Evolutionary conservation across 2,329 filamentous ascomycete genomes (phyloP).

Genomic region (Bipolaris oryzae): DNA sequence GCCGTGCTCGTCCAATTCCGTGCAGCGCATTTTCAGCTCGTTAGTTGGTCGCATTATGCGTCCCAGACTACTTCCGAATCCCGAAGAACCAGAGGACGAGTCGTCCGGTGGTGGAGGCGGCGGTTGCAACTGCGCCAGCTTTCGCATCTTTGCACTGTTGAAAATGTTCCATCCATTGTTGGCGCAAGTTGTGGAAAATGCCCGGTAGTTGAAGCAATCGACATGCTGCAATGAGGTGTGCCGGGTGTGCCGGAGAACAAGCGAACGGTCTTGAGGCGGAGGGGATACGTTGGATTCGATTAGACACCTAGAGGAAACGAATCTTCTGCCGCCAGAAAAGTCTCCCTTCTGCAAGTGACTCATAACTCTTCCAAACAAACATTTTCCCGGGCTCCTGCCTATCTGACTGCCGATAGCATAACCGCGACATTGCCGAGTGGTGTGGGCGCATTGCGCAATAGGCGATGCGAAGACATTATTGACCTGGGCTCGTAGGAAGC

Average conservation of each 20-base stretch:
- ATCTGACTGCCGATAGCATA: constrained; percentile 16
- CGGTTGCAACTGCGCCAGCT: constrained; percentile 61
- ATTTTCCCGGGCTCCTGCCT: background rate
- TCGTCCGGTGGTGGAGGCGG: constrained; percentile 63
- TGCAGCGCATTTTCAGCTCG: constrained; percentile 86
- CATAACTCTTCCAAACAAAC: constrained; percentile 5
- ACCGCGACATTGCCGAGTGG: constrained; percentile 26
- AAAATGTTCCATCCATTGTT: constrained; percentile 35
- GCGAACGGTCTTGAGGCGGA: constrained; percentile 6
- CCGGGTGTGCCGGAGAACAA: background rate
- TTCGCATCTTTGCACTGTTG: constrained; percentile 40
- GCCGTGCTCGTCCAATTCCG: constrained; percentile 90
- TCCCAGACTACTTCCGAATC: constrained; percentile 59
- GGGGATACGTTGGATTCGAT: constrained; percentile 2
- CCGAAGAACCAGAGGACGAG: constrained; percentile 54
- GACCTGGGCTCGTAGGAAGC: constrained; percentile 46
- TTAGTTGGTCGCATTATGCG: constrained; percentile 79
- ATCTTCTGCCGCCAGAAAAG: constrained; percentile 2
- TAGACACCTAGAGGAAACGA: constrained; percentile 12
- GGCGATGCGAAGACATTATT: constrained; percentile 37
- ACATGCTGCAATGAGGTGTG: background rate
- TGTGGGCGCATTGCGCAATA: constrained; percentile 29
- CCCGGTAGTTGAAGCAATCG: background rate
- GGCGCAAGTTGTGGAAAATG: constrained; percentile 18
- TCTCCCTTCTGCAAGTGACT: background rate